These are phyloP conservation scores for Globisporangium barbulae DNA, from an alignment of 352 stramenopile species.

Conservation along the genomic window DNA sequence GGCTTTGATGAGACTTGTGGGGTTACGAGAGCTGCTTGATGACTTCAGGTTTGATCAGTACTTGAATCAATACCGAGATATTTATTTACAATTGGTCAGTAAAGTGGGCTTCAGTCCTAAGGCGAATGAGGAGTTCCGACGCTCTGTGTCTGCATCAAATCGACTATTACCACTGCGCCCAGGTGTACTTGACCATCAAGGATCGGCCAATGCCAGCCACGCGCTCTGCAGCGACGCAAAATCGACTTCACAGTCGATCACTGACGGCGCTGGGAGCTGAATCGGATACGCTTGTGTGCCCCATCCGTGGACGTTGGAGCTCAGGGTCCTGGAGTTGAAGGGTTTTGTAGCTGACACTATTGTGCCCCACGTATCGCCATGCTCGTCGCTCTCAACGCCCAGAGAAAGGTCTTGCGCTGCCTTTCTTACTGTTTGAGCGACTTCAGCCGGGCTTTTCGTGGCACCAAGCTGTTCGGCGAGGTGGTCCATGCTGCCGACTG, in stretches of 20 bases:
- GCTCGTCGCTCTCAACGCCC: neutral
- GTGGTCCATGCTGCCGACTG: slow-evolving; percentile 44
- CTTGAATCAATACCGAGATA: neutral
- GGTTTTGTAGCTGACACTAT: neutral
- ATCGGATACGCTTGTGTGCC: neutral
- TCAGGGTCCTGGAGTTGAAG: neutral
- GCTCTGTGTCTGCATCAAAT: neutral
- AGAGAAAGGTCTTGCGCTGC: neutral
- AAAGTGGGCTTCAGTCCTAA: neutral
- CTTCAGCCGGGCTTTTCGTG: slow-evolving; percentile 35
- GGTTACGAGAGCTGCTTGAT: neutral
- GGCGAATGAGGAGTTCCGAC: neutral
- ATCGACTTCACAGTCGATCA: neutral
- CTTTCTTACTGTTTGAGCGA: slow-evolving; percentile 15
- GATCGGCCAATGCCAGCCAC: neutral
- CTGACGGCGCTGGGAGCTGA: neutral
- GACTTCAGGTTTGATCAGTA: neutral
- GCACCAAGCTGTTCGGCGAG: slow-evolving; percentile 40
- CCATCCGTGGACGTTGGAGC: neutral
- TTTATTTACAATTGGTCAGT: neutral
- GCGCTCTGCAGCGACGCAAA: neutral
- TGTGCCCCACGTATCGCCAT: neutral
- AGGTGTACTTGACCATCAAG: neutral
- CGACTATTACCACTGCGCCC: neutral
- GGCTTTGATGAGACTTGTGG: neutral